Evolutionary conservation across 139 green algal species (phyloP).

Genomic region (Edaphochlamys debaryana): DNA sequence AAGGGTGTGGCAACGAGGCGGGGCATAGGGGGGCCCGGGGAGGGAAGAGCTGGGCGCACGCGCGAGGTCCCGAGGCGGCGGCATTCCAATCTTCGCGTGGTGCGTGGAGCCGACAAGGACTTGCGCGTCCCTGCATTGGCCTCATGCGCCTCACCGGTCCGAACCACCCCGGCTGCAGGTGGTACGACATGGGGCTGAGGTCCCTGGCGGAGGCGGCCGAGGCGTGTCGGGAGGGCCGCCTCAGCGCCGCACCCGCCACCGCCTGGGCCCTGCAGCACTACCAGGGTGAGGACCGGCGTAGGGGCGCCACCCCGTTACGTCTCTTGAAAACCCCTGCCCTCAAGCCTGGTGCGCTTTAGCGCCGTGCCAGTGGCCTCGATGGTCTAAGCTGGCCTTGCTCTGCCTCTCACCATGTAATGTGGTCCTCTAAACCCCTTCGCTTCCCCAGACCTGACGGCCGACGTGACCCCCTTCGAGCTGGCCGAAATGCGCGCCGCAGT

Average conservation of each 20-base stretch:
- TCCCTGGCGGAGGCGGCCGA: background rate
- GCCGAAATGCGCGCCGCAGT: constrained; percentile 4
- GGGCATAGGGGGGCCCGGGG: background rate
- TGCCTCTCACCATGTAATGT: too few species aligned
- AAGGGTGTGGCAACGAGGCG: background rate
- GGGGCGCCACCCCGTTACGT: background rate
- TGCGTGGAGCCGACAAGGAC: too few species aligned
- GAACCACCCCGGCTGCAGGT: background rate
- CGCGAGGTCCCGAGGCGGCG: too few species aligned
- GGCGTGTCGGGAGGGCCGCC: background rate
- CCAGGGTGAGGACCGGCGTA: background rate
- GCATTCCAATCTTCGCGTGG: too few species aligned
- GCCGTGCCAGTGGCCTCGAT: background rate
- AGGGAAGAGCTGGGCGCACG: background rate
- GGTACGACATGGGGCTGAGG: constrained; percentile 23
- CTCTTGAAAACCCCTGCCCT: too few species aligned
- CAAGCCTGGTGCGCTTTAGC: too few species aligned
- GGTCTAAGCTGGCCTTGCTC: too few species aligned
- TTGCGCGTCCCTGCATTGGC: background rate
- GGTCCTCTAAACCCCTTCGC: too few species aligned
- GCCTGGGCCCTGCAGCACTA: constrained; percentile 29
- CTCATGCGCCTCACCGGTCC: background rate
- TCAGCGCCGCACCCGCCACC: background rate
- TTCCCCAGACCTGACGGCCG: constrained; percentile 7
- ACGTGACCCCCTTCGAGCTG: constrained; percentile 2